These are phyloP conservation scores for Acacia acuminata DNA, from an alignment of 306 rosid genomes.

Conservation along the genomic window DNA sequence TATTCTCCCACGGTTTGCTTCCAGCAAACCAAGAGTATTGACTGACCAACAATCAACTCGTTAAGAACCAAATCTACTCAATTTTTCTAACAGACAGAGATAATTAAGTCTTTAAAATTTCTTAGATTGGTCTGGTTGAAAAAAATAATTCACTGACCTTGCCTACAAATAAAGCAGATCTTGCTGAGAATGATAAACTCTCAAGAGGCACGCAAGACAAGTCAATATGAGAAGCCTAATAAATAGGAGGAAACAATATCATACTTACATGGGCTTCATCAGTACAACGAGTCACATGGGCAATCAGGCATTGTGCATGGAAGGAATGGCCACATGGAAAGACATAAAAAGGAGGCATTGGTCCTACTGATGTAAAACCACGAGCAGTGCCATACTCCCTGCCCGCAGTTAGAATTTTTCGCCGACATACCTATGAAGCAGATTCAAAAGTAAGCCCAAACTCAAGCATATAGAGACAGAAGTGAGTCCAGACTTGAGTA, in stretches of 20 bases:
- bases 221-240: constrained; percentile 3
- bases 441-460: constrained; percentile 36
- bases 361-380: constrained; percentile 79
- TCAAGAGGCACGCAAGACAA: constrained; percentile 12
- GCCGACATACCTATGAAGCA: constrained; percentile 68
- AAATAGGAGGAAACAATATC: constrained; percentile 15
- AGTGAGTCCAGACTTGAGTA: constrained; percentile 30
- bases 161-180: constrained; percentile 2
- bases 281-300: constrained; percentile 93
- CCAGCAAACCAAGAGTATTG: neutral
- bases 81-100: constrained; percentile 9
- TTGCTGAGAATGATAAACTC: constrained; percentile 19
- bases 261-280: constrained; percentile 66
- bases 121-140: constrained; percentile 12
- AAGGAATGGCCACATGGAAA: constrained; percentile 95
- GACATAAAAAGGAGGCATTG: constrained; percentile 95
- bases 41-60: neutral
- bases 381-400: constrained; percentile 68
- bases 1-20: neutral
- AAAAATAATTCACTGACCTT: neutral
- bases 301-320: constrained; percentile 86
- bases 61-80: neutral
- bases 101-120: constrained; percentile 18
- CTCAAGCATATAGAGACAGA: constrained; percentile 20
- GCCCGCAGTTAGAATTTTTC: constrained; percentile 76